Evolutionary conservation across 805 yeast genomes (phyloP).

Genomic region (Jamesozyma piceae): DNA sequence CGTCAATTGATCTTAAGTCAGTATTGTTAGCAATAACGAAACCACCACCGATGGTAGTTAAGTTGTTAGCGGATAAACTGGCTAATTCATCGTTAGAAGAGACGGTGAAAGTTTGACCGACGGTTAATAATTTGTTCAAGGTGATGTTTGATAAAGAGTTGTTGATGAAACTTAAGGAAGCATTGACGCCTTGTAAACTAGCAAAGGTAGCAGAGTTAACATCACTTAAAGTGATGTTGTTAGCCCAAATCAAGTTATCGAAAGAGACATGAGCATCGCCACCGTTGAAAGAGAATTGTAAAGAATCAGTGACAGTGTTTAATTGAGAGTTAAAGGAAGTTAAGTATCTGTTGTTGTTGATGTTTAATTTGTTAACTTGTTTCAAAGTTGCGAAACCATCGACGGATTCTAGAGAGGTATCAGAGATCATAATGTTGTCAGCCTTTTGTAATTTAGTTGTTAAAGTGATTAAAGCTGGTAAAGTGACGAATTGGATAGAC

Average conservation of each 20-base stretch:
- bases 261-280: constrained; percentile 60
- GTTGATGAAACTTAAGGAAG: constrained; percentile 72
- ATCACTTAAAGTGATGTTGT: constrained; percentile 78
- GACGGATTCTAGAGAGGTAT: constrained; percentile 60
- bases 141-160: constrained; percentile 53
- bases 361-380: constrained; percentile 49
- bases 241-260: constrained; percentile 70
- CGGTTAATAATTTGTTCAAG: constrained; percentile 43
- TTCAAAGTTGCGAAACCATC: constrained; percentile 48
- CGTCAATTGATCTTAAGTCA: constrained; percentile 51
- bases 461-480: constrained; percentile 70
- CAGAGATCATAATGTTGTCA: constrained; percentile 58
- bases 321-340: constrained; percentile 63
- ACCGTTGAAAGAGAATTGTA: constrained; percentile 81
- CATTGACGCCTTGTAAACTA: constrained; percentile 62
- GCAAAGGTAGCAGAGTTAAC: constrained; percentile 64
- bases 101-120: constrained; percentile 79
- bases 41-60: constrained; percentile 84
- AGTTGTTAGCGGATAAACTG: constrained; percentile 55
- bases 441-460: constrained; percentile 70
- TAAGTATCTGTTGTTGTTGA: constrained; percentile 85
- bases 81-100: constrained; percentile 65
- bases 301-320: constrained; percentile 59
- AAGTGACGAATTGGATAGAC: constrained; percentile 65
- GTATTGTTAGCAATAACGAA: constrained; percentile 82